Percentiles rank a stretch among this genome's conserved stretches.
Conservation (phyloP, 2,329 filamentous ascomycete species). For the Colletotrichum ledebouriae region DNA sequence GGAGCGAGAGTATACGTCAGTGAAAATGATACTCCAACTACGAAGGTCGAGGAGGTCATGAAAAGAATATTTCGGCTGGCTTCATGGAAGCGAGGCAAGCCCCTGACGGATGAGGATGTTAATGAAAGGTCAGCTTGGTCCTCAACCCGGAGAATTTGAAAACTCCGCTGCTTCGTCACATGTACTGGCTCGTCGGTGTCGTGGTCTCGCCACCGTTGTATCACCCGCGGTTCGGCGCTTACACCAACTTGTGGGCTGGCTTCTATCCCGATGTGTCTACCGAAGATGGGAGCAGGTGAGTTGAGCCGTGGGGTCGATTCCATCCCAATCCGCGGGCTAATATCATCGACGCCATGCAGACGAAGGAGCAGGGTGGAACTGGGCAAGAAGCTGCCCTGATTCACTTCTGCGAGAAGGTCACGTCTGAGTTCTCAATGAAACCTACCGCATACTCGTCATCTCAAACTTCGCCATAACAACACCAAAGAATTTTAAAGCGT, state of each 20-base stretch:
- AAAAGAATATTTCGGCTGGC: neutral
- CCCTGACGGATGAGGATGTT: too few species aligned
- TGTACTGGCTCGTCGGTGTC: constrained; percentile 40
- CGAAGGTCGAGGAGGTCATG: neutral
- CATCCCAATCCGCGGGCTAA: constrained; percentile 46
- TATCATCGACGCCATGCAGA: constrained; percentile 47
- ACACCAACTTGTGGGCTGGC: constrained; percentile 61
- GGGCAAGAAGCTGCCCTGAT: constrained; percentile 45
- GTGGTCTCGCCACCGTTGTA: constrained; percentile 46
- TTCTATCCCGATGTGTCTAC: constrained; percentile 58
- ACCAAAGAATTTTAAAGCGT: too few species aligned
- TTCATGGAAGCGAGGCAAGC: neutral
- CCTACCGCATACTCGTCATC: too few species aligned
- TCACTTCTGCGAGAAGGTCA: constrained; percentile 10
- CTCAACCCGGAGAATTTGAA: constrained; percentile 54
- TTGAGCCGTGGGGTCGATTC: constrained; percentile 37
- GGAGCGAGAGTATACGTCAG: neutral
- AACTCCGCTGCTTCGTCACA: constrained; percentile 52
- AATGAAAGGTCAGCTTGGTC: too few species aligned
- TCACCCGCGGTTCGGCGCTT: constrained; percentile 55
- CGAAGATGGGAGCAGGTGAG: constrained; percentile 52
- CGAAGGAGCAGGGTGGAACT: constrained; percentile 46
- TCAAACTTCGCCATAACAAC: too few species aligned
- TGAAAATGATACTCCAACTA: neutral
- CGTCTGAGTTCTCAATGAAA: neutral